Evolutionary conservation across 176 grass and related monocot species (phyloP), one percentile per base, ranked within the genome.

Genomic region (Hordeum vulgare): DNA sequence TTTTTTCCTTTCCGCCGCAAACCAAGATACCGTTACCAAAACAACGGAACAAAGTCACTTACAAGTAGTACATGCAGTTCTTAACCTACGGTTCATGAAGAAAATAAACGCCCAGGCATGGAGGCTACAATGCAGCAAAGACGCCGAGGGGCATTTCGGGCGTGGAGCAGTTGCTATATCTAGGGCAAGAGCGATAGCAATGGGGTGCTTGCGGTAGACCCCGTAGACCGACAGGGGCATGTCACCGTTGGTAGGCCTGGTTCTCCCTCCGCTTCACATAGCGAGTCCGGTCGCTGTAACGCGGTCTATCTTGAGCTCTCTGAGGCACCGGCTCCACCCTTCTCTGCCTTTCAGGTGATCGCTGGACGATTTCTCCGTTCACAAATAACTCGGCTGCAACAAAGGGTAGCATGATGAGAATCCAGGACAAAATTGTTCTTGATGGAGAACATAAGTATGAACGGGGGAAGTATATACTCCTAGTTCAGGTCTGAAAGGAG

Each of bases 311-410:
- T 81, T 99, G 91, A 66, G 93, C 91, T 84, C 96, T 96, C 49
- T 99, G 96, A 24, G 93, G 93, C 36, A 94, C 87, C 0, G 96
- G 91, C 36, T 99, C 93, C 34, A 99, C 91, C 83, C 91, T 92
- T 82, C 87, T 96, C 84, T 99, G 96, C 75, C 96, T 94, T 75
- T 99, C 96, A 9, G 96, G 91, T 18, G 96, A 95, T 62, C 96
- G 73, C 26, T 96, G 93, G 42, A 96, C 93, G 9, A 99, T 99
- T 75, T 96, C 93, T 29, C 96, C 96, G 17, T 96, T 94, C 29
- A 92, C 91, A 74, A 99, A 94, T n/a, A 99, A 87, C 58, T 99
- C 96, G 37, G 96, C 96, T 99, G 91, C 85, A 89, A 53, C 87
- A 26, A 71, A 34, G 76, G n/a, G 42, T 2, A 81, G 23, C 42